Evolutionary conservation across 768 basidiomycete genomes (phyloP).

Genomic region (Porpolomopsis calyptriformis): DNA sequence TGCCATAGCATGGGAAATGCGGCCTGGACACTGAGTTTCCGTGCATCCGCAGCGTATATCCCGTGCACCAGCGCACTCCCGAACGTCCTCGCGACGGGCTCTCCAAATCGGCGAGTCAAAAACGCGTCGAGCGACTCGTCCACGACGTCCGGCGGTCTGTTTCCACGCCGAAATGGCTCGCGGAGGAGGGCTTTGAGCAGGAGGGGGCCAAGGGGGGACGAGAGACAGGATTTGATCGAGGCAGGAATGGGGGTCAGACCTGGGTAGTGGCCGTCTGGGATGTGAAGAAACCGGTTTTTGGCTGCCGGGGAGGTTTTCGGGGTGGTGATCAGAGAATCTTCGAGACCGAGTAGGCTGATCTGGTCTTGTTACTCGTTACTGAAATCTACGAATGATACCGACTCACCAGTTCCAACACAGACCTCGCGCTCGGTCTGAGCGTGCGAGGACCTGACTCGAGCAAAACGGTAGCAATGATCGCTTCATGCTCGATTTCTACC

Average conservation of each 20-base stretch:
- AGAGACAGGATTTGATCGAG: slow-evolving; percentile 26
- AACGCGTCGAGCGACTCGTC: slow-evolving; percentile 84
- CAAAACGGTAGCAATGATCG: slow-evolving; percentile 32
- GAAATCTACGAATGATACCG: not conserved
- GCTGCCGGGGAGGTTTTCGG: slow-evolving; percentile 62
- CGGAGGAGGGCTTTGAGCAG: slow-evolving; percentile 45
- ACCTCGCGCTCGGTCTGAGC: slow-evolving; percentile 62
- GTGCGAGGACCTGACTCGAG: slow-evolving; percentile 86
- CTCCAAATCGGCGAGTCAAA: slow-evolving; percentile 62
- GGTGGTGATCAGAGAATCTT: slow-evolving; percentile 52
- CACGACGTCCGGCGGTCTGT: slow-evolving; percentile 25
- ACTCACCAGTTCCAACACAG: slow-evolving; percentile 72
- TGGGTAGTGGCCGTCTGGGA: slow-evolving; percentile 34
- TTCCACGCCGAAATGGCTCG: slow-evolving; percentile 44
- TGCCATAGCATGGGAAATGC: slow-evolving; percentile 70
- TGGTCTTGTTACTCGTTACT: slow-evolving; percentile 24
- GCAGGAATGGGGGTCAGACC: slow-evolving; percentile 47
- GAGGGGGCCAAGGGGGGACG: slow-evolving; percentile 28
- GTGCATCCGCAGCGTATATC: slow-evolving; percentile 82
- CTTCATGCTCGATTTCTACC: slow-evolving; percentile 27
- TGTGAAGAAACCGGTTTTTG: slow-evolving; percentile 61
- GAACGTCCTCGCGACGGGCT: slow-evolving; percentile 58
- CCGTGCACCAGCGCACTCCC: slow-evolving; percentile 83
- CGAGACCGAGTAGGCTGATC: slow-evolving; percentile 67
- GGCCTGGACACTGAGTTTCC: slow-evolving; percentile 60